Evolutionary conservation across 1,284 basidiomycete species (phyloP).

Genomic region (Ustilago curta): DNA sequence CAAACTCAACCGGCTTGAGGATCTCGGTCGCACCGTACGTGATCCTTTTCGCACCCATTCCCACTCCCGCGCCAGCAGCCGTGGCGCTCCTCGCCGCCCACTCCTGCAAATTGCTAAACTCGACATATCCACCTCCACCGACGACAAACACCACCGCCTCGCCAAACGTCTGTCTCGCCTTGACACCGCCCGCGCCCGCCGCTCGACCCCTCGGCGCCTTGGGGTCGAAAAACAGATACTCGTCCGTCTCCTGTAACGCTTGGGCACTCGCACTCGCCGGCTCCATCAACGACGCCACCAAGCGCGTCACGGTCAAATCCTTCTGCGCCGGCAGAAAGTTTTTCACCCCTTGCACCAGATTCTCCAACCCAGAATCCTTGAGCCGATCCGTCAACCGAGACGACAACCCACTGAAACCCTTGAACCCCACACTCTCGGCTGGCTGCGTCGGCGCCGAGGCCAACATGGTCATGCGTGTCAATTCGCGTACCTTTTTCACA

Average conservation of each 20-base stretch:
- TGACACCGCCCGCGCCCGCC: conserved; percentile 26
- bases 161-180: conserved; percentile 75
- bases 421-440: conserved; percentile 73
- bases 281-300: conserved; percentile 97
- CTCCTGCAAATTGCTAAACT: conserved; percentile 85
- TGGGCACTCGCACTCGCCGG: conserved; percentile 85
- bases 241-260: conserved; percentile 82
- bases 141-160: conserved; percentile 95
- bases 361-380: conserved; percentile 91
- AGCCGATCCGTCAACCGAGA: conserved; percentile 79
- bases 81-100: conserved; percentile 73
- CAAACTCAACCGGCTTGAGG: conserved; percentile 86
- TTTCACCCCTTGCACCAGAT: conserved; percentile 95
- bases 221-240: conserved; percentile 94
- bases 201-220: conserved; percentile 54
- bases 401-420: conserved; percentile 88
- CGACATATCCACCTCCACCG: conserved; percentile 95
- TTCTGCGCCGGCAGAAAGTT: conserved; percentile 97
- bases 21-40: conserved; percentile 98
- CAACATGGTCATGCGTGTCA: conserved; percentile 93
- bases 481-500: conserved; percentile 89
- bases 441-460: conserved; percentile 79
- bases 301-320: conserved; percentile 88
- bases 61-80: conserved; percentile 76
- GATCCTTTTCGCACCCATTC: conserved; percentile 73